Evolutionary conservation across 2,329 filamentous ascomycete species (phyloP), one percentile per base, ranked within the genome.

Genomic region (Claviceps maximensis): DNA sequence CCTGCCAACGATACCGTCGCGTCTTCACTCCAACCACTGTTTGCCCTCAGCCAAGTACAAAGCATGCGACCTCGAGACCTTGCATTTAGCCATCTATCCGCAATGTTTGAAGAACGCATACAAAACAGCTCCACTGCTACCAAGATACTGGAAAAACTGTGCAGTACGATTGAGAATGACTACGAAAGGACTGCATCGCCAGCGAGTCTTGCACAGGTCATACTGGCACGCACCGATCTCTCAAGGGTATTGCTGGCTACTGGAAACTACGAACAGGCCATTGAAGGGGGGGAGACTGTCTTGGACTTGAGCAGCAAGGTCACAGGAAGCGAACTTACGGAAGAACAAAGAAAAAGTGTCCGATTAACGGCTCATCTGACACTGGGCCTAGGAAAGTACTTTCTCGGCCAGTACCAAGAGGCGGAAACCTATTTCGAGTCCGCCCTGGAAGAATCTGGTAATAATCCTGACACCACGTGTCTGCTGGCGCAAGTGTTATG

Each of bases 401-500:
- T 87, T 64, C 69, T 74, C 33, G 71, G 79, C 25, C 72, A 83
- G 25, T 78, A 85, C 58, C 78, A 83, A 42, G 78, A 81, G 50
- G 86, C 89, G 0, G 82, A 95, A 27, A 74, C 78, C 12, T 89
- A 86, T 69, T 95, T 98, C 67, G 82, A 88, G 57, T 75, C 81
- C 2, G 89, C 89, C 0, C 74, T 97, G 8, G 76, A 83, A 53
- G 89, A 95, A 64, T 89, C 86, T 1, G 72, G 79, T 31, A 79
- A 79, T 40, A 83, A 89, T 56, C 86, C 90, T 0, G 89, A 96
- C 62, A 85, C 91, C 1, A 83, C 89, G 0, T 96, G 90, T 62
- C 75, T 96, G 13, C 75, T 97, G 13, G 87, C 90, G 0, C 89
- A 97, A 67, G 87, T 97, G 0, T 76, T 97, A 0, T 98, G 93